A percentile compares a stretch with the other conserved stretches of the same genome.
These are phyloP conservation scores for Whalleya microplaca DNA, from an alignment of 2,329 filamentous ascomycete species.

Conservation along the genomic window DNA sequence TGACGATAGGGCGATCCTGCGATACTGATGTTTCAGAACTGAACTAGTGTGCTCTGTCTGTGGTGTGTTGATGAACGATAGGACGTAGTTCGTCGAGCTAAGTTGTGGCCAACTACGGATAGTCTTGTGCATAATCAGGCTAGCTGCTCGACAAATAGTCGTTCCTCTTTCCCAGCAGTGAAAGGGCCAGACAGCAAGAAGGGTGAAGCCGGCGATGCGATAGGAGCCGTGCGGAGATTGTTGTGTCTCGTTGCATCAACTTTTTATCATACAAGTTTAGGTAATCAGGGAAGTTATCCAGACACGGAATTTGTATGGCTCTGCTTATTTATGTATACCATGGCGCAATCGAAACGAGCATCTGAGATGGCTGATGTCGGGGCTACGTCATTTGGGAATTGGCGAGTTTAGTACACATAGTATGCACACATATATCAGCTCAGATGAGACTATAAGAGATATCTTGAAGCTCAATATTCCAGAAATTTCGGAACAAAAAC, in stretches of 20 bases:
- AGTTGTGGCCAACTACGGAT: constrained; percentile 1
- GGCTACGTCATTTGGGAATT: no score
- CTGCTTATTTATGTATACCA: no score
- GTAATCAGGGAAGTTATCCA: no score
- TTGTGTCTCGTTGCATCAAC: neutral
- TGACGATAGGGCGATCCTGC: neutral
- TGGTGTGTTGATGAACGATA: no score
- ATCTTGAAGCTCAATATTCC: no score
- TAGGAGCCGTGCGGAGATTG: neutral
- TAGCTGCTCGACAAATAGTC: neutral
- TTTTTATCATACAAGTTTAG: neutral
- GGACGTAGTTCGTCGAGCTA: neutral
- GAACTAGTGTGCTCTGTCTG: neutral
- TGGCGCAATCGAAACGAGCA: no score
- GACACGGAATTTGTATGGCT: no score
- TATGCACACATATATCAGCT: no score
- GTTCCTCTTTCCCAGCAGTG: neutral
- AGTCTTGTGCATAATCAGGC: constrained; percentile 1
- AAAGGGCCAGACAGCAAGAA: neutral
- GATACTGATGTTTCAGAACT: neutral
- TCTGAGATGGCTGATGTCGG: no score
- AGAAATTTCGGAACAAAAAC: no score
- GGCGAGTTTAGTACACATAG: no score
- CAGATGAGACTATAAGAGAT: no score
- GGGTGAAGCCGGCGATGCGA: neutral